Percentiles rank a stretch among this genome's conserved stretches.
Evolutionary conservation across 306 rosid species (phyloP).

Genomic region (Luffa acutangula): DNA sequence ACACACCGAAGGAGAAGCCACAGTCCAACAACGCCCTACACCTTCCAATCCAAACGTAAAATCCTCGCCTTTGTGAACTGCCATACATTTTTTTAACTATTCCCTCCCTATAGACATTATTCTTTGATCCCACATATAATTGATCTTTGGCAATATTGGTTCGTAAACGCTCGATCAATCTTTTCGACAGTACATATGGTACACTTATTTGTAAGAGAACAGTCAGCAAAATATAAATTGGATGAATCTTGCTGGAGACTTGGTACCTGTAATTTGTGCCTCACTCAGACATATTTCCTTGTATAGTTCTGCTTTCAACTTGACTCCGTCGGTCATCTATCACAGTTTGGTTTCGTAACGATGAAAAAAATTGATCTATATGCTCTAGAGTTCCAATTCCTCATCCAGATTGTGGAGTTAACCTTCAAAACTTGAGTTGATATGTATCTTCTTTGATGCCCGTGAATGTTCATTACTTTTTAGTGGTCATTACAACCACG

Average conservation of each 20-base stretch:
- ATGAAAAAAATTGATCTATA: background rate
- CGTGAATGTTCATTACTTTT: background rate
- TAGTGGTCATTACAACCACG: background rate
- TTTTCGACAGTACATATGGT: slow-evolving; percentile 1
- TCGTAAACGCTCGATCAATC: background rate
- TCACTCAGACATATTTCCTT: background rate
- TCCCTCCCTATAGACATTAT: background rate
- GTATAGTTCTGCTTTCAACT: background rate
- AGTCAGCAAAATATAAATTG: background rate
- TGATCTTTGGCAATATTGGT: background rate
- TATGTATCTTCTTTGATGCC: background rate
- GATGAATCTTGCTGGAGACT: background rate
- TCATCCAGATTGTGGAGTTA: background rate
- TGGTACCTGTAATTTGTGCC: background rate
- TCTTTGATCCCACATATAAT: background rate
- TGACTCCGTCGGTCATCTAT: background rate
- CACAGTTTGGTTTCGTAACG: background rate
- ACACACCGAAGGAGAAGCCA: background rate
- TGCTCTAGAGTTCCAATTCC: background rate
- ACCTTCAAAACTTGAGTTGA: background rate
- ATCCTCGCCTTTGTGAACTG: background rate
- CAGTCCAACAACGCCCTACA: background rate
- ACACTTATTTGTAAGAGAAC: slow-evolving; percentile 5
- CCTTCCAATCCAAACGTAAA: background rate
- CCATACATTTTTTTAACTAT: background rate